Evolutionary conservation across 805 yeast genomes (phyloP).

Genomic region (Blastobotrys chiropterorum): DNA sequence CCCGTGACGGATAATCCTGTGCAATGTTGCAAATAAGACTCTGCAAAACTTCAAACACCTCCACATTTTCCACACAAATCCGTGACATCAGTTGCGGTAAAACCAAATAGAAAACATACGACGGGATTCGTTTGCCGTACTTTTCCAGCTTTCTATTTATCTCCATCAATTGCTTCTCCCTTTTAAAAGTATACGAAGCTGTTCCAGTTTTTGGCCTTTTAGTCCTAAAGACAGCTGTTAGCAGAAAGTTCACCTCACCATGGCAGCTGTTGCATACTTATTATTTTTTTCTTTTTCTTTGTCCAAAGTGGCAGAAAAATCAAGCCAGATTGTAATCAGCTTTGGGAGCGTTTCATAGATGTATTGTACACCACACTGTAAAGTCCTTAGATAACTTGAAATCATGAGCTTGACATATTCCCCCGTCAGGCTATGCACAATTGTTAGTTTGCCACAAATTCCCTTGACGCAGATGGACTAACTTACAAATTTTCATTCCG

Average conservation of each 20-base stretch:
- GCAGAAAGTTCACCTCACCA: too few species aligned
- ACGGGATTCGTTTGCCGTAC: slow-evolving; percentile 9
- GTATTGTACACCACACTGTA: slow-evolving; percentile 56
- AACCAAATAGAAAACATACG: slow-evolving; percentile 63
- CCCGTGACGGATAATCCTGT: slow-evolving; percentile 66
- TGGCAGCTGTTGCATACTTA: background rate
- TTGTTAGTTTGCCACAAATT: background rate
- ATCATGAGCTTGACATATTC: slow-evolving; percentile 51
- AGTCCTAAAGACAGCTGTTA: too few species aligned
- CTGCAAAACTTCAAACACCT: slow-evolving; percentile 50
- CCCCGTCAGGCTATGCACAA: slow-evolving; percentile 24
- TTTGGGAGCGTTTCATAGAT: slow-evolving; percentile 84
- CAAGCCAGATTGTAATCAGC: slow-evolving; percentile 86
- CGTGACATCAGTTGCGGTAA: slow-evolving; percentile 82
- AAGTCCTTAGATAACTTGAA: slow-evolving; percentile 49
- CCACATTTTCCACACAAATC: slow-evolving; percentile 53
- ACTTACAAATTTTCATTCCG: slow-evolving; percentile 18
- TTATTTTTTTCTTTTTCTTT: background rate
- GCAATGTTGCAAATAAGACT: slow-evolving; percentile 54
- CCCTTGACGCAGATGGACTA: slow-evolving; percentile 4
- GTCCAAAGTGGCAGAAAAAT: slow-evolving; percentile 43
- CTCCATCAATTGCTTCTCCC: background rate
- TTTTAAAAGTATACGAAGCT: background rate
- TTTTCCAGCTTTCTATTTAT: slow-evolving; percentile 3
- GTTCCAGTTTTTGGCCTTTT: background rate